Conservation (phyloP, 805 yeast species). For the Lachancea quebecensis region DNA sequence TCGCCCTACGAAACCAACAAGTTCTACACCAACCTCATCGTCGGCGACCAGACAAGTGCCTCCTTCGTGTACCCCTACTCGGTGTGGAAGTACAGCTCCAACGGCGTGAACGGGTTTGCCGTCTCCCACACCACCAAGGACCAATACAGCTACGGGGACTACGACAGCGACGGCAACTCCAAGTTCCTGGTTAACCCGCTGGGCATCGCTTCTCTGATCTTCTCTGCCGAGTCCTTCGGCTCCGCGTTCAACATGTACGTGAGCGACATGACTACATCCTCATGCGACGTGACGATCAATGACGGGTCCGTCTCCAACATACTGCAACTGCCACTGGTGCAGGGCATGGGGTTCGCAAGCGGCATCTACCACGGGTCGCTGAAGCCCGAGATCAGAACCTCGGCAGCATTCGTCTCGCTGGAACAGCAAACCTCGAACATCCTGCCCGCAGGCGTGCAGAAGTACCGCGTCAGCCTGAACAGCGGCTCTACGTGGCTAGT, state of each 20-base stretch:
- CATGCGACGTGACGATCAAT: constrained; percentile 39
- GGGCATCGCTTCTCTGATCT: constrained; percentile 46
- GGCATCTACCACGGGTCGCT: constrained; percentile 44
- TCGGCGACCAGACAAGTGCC: constrained; percentile 47
- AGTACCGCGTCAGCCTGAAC: constrained; percentile 47
- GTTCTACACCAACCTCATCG: constrained; percentile 60
- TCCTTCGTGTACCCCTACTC: constrained; percentile 65
- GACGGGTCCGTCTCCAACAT: constrained; percentile 28
- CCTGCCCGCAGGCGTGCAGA: constrained; percentile 36
- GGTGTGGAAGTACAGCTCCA: constrained; percentile 44
- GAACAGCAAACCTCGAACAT: constrained; percentile 30
- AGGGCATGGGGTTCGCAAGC: constrained; percentile 55
- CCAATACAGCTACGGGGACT: constrained; percentile 42
- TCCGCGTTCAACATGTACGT: constrained; percentile 37
- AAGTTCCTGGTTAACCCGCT: constrained; percentile 48
- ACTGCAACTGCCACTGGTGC: constrained; percentile 45
- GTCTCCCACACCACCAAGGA: constrained; percentile 47
- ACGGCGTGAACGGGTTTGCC: constrained; percentile 48
- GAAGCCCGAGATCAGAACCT: constrained; percentile 40
- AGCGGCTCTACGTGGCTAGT: constrained; percentile 44
- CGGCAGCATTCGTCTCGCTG: constrained; percentile 39
- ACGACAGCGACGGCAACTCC: constrained; percentile 38
- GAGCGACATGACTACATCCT: constrained; percentile 42
- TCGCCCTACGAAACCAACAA: constrained; percentile 62
- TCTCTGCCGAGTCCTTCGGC: constrained; percentile 47